Conservation (phyloP, 2,329 filamentous ascomycete species). For the Neospermospora avenae region DNA sequence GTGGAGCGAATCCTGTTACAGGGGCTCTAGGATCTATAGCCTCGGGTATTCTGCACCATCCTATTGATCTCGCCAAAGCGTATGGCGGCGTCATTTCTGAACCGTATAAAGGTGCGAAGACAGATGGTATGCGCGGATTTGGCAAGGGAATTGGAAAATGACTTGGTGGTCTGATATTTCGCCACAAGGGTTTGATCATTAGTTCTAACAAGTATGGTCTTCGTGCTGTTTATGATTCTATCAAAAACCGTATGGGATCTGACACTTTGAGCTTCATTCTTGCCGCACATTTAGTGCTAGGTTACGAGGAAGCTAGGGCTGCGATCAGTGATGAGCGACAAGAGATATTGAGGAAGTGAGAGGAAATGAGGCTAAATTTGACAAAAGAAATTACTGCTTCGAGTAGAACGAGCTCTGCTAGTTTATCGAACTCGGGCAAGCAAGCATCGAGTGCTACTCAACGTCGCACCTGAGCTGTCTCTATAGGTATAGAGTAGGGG, state of each 20-base stretch:
- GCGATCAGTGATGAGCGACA: constrained; percentile 26
- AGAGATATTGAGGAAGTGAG: constrained; percentile 29
- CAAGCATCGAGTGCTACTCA: too few relatives aligned
- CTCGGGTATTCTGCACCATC: constrained; percentile 16
- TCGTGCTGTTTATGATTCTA: constrained; percentile 26
- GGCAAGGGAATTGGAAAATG: constrained; percentile 81
- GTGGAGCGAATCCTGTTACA: constrained; percentile 19
- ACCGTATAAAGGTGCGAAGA: constrained; percentile 56
- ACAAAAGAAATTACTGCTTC: constrained; percentile 11
- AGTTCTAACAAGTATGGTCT: constrained; percentile 23
- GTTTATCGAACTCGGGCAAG: too few relatives aligned
- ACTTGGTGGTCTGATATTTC: constrained; percentile 71
- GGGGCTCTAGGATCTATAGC: constrained; percentile 20
- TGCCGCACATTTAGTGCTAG: constrained; percentile 29
- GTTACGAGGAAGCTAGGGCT: constrained; percentile 27
- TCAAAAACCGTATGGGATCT: constrained; percentile 25
- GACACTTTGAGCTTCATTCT: constrained; percentile 33
- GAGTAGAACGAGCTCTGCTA: constrained; percentile 14
- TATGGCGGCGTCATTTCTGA: constrained; percentile 59
- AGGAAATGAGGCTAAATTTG: constrained; percentile 22
- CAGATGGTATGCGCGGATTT: constrained; percentile 63
- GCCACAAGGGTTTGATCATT: constrained; percentile 12
- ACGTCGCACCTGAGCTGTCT: too few relatives aligned
- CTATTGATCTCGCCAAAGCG: constrained; percentile 48
- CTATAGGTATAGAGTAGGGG: too few relatives aligned